These are phyloP conservation scores for Durio zibethinus DNA, from an alignment of 345 rosid species.

Conservation along the genomic window DNA sequence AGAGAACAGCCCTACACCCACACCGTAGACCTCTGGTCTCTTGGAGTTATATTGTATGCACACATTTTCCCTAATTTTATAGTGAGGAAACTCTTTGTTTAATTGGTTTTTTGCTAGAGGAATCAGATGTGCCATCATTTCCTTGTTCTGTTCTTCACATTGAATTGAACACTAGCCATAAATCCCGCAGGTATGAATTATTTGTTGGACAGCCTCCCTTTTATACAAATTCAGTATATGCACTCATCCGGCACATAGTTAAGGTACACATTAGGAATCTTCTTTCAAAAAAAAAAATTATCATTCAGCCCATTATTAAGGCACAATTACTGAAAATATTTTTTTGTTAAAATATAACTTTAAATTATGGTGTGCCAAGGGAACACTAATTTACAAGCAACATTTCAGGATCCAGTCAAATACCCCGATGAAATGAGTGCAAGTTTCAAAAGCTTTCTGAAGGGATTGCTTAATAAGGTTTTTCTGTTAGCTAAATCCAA, in stretches of 20 bases:
- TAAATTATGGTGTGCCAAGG: conserved; percentile 10
- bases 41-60: conserved; percentile 94
- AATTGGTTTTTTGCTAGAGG: background rate
- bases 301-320: background rate
- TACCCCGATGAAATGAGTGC: conserved; percentile 91
- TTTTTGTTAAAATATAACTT: conserved; percentile 5
- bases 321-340: background rate
- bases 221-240: conserved; percentile 96
- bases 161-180: conserved; percentile 13
- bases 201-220: conserved; percentile 98
- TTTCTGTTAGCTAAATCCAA: background rate
- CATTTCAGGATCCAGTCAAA: conserved; percentile 88
- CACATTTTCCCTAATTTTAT: background rate
- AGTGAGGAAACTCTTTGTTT: background rate
- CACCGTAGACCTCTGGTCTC: conserved; percentile 98
- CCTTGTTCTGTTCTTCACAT: background rate
- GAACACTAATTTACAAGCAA: conserved; percentile 36
- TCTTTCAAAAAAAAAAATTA: no score
- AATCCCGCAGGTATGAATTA: conserved; percentile 74
- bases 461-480: conserved; percentile 96
- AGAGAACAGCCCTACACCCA: conserved; percentile 97
- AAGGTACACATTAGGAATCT: conserved; percentile 46
- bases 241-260: conserved; percentile 93
- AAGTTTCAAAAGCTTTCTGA: conserved; percentile 80
- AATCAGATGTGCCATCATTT: background rate